A percentile compares a stretch with the other conserved stretches of the same genome.
phyloP scores from a whole-genome alignment of 2,329 filamentous ascomycete species.

The Dactylella cylindrospora region DNA sequence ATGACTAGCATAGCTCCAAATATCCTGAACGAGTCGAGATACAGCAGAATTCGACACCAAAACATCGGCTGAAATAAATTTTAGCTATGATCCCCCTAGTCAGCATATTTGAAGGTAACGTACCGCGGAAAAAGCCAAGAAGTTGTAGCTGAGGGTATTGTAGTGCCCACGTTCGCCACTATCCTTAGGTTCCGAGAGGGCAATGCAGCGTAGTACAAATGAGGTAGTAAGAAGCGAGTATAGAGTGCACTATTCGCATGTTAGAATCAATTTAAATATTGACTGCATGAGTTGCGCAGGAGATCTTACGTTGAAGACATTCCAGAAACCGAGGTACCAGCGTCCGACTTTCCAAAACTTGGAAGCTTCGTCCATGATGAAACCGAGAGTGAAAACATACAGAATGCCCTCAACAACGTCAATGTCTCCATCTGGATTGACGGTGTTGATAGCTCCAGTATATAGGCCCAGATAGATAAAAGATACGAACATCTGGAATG shows the following conservation, averaged over 20 bases:
- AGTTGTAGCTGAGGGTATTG: constrained; percentile 87
- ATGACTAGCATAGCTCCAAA: constrained; percentile 98
- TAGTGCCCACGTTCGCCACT: constrained; percentile 61
- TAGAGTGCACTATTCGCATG: constrained; percentile 56
- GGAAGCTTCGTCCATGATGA: constrained; percentile 79
- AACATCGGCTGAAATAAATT: constrained; percentile 70
- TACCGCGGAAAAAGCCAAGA: constrained; percentile 78
- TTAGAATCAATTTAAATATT: neutral
- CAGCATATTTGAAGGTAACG: neutral
- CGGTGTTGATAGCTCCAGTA: constrained; percentile 88
- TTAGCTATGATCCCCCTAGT: neutral
- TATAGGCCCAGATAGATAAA: constrained; percentile 81
- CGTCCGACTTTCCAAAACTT: constrained; percentile 95
- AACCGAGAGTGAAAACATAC: constrained; percentile 88
- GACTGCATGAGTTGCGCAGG: neutral
- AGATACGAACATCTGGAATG: constrained; percentile 80
- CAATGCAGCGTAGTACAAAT: constrained; percentile 75
- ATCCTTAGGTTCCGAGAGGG: constrained; percentile 63
- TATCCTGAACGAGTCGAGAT: constrained; percentile 88
- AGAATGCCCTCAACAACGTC: constrained; percentile 80
- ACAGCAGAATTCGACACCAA: constrained; percentile 88
- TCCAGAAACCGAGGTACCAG: constrained; percentile 94
- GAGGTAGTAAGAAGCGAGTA: constrained; percentile 78
- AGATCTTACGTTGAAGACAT: constrained; percentile 77
- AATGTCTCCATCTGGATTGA: constrained; percentile 80